These are phyloP conservation scores for Zhuliangozyma blackwelliae DNA, from an alignment of 1,139 yeast genomes.

Conservation along the genomic window DNA sequence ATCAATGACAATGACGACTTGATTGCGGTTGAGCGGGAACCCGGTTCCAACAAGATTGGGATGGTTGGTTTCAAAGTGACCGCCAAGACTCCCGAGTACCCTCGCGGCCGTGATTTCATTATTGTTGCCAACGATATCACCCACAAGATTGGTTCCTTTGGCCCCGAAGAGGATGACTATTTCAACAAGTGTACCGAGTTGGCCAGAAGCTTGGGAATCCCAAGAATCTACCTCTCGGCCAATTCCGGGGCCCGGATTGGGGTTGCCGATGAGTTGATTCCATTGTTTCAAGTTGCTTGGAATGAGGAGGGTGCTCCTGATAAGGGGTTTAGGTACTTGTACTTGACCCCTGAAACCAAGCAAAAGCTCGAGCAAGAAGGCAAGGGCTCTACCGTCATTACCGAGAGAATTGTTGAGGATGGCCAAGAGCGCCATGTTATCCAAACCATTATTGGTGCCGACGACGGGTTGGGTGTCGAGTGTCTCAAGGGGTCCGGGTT, in stretches of 20 bases:
- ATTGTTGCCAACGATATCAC: slow-evolving; percentile 96
- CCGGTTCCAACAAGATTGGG: slow-evolving; percentile 93
- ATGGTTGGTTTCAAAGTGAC: slow-evolving; percentile 95
- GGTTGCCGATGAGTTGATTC: slow-evolving; percentile 91
- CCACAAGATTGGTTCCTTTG: slow-evolving; percentile 96
- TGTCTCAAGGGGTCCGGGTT: slow-evolving; percentile 97
- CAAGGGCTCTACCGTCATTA: slow-evolving; percentile 58
- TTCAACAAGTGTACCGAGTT: slow-evolving; percentile 89
- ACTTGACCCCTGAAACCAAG: slow-evolving; percentile 68
- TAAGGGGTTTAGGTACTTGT: slow-evolving; percentile 88
- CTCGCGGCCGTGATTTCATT: slow-evolving; percentile 89
- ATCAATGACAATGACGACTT: slow-evolving; percentile 79
- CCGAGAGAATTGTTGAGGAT: slow-evolving; percentile 76
- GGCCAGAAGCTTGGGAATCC: slow-evolving; percentile 87
- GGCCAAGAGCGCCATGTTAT: slow-evolving; percentile 83
- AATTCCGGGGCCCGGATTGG: slow-evolving; percentile 99
- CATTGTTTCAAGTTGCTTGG: slow-evolving; percentile 91
- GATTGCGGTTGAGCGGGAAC: slow-evolving; percentile 89
- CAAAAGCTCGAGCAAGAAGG: slow-evolving; percentile 56
- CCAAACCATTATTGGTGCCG: slow-evolving; percentile 84
- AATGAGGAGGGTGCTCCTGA: slow-evolving; percentile 68
- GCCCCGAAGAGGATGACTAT: slow-evolving; percentile 93
- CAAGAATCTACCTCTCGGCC: slow-evolving; percentile 92
- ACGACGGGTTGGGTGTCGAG: slow-evolving; percentile 97
- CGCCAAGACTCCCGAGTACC: slow-evolving; percentile 95